These are phyloP conservation scores for Pachyrhizus erosus DNA, from an alignment of 306 rosid species.

Conservation along the genomic window DNA sequence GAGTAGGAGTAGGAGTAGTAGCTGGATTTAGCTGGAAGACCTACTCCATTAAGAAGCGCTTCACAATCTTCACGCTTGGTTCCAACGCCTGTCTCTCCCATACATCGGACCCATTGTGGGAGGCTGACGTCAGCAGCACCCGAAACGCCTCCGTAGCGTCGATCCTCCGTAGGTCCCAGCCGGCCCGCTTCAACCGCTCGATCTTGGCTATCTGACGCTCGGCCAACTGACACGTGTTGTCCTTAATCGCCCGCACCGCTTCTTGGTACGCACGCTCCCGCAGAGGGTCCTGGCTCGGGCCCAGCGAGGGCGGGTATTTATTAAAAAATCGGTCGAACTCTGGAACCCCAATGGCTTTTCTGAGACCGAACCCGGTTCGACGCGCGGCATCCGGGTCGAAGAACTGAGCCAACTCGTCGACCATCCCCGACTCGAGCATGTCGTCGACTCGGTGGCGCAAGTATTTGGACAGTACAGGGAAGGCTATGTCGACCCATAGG, in stretches of 20 bases:
- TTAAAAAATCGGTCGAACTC: conserved; percentile 76
- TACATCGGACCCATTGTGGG: conserved; percentile 55
- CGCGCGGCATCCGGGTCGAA: conserved; percentile 49
- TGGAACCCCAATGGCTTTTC: conserved; percentile 91
- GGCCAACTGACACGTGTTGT: conserved; percentile 80
- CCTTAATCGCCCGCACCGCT: conserved; percentile 76
- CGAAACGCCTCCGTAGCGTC: conserved; percentile 81
- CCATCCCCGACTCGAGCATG: conserved; percentile 87
- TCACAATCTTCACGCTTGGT: conserved; percentile 98
- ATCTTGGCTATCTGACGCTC: conserved; percentile 75
- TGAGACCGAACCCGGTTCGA: conserved; percentile 51
- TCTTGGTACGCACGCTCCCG: conserved; percentile 61
- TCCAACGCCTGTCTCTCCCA: conserved; percentile 80
- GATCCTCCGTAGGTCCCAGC: conserved; percentile 84
- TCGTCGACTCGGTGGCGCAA: conserved; percentile 79
- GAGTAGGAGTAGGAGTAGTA: neutral
- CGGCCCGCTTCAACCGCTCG: conserved; percentile 50
- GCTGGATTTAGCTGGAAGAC: conserved; percentile 71
- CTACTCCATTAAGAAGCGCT: conserved; percentile 86
- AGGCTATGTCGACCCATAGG: conserved; percentile 83
- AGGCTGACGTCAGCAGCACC: conserved; percentile 62
- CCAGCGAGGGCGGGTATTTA: conserved; percentile 40
- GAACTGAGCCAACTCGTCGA: conserved; percentile 78
- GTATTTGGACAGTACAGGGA: conserved; percentile 59
- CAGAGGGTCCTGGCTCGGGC: conserved; percentile 41